These are phyloP conservation scores for Rhizopogon salebrosus DNA, from an alignment of 768 basidiomycete species.

Conservation along the genomic window DNA sequence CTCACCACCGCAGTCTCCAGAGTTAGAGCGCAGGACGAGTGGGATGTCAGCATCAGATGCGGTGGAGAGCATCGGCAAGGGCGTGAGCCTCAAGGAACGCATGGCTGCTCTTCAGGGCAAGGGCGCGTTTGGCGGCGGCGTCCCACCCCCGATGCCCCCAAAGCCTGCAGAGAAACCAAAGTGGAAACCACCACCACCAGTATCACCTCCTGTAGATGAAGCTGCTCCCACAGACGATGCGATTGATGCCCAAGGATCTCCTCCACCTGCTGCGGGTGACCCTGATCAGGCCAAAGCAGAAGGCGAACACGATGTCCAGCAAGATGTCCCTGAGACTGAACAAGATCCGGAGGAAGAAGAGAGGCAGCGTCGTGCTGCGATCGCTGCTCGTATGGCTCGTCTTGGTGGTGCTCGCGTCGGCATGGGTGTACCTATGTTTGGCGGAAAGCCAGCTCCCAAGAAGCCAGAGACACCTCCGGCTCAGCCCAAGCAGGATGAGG, in stretches of 20 bases:
- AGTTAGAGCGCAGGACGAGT: conserved; percentile 19
- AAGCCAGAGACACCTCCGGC: conserved; percentile 19
- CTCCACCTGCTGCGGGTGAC: conserved; percentile 29
- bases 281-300: conserved; percentile 20
- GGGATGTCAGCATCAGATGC: conserved; percentile 86
- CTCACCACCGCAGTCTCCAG: conserved; percentile 35
- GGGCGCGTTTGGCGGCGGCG: conserved; percentile 61
- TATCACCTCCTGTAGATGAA: conserved; percentile 38
- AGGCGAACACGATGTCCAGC: conserved; percentile 5
- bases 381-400: conserved; percentile 91
- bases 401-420: conserved; percentile 82
- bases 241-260: conserved; percentile 28
- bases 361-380: conserved; percentile 73
- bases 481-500: conserved; percentile 16
- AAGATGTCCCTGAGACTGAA: conserved; percentile 16
- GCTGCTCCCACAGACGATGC: conserved; percentile 10
- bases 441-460: conserved; percentile 41
- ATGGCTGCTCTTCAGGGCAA: conserved; percentile 92
- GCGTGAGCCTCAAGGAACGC: conserved; percentile 82
- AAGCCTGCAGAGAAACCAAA: conserved; percentile 71
- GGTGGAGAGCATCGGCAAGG: conserved; percentile 76
- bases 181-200: conserved; percentile 78
- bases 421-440: conserved; percentile 73
- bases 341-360: conserved; percentile 61
- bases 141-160: conserved; percentile 47